Evolutionary conservation across 441 rosid genomes (phyloP).

Genomic region (Manihot esculenta): DNA sequence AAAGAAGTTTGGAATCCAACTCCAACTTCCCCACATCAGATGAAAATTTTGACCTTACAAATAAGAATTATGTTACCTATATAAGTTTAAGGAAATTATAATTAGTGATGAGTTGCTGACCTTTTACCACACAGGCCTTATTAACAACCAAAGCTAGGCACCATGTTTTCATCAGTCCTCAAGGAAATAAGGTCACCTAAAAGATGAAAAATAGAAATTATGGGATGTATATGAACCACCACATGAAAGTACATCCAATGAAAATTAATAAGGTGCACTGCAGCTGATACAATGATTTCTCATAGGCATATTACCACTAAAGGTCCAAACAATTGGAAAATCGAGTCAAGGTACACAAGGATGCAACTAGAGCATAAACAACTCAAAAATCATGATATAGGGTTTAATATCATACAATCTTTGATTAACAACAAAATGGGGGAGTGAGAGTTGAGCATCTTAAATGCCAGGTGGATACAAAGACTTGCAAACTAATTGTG

Average conservation of each 20-base stretch:
- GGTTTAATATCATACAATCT: background rate
- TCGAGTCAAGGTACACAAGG: background rate
- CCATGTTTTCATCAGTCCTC: background rate
- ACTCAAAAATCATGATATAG: background rate
- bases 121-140: no score
- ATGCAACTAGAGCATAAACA: background rate
- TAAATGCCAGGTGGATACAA: no score
- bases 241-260: background rate
- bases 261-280: background rate
- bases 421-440: background rate
- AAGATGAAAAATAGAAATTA: background rate
- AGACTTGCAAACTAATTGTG: background rate
- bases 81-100: no score
- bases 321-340: background rate
- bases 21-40: constrained; percentile 1
- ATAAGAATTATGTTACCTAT: no score
- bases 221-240: no score
- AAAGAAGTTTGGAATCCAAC: background rate
- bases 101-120: no score
- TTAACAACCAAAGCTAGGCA: constrained; percentile 2
- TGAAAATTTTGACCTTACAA: no score
- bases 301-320: background rate
- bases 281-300: background rate
- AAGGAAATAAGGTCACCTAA: background rate
- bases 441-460: background rate